Evolutionary conservation across 257 asterid species (phyloP).

Genomic region (Orobanche coerulescens): DNA sequence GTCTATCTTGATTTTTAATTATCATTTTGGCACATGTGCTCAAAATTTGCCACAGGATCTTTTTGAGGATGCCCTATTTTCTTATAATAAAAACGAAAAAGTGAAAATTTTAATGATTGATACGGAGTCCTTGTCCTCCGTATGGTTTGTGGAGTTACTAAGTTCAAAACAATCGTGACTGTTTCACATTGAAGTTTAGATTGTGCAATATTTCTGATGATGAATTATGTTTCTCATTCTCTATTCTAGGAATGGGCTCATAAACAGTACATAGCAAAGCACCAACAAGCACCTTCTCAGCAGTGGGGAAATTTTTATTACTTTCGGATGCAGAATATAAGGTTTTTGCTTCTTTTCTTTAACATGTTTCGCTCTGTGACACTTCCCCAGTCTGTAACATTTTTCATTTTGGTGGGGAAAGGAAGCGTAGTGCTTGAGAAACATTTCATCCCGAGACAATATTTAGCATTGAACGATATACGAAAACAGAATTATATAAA

Average conservation of each 20-base stretch:
- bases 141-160: background rate
- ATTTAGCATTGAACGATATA: background rate
- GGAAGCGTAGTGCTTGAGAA: background rate
- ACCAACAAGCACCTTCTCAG: slow-evolving; percentile 97
- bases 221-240: slow-evolving; percentile 9
- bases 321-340: slow-evolving; percentile 92
- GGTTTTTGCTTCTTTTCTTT: slow-evolving; percentile 41
- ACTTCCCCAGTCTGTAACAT: background rate
- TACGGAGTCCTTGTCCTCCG: background rate
- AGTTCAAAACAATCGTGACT: too few relatives aligned
- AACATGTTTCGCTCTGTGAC: background rate
- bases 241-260: slow-evolving; percentile 85
- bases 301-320: slow-evolving; percentile 97
- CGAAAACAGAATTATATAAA: background rate
- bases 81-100: too few relatives aligned
- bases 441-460: background rate
- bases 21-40: too few relatives aligned
- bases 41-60: too few relatives aligned
- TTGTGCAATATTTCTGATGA: background rate
- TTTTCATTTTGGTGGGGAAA: background rate
- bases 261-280: slow-evolving; percentile 79
- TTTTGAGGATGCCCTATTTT: too few relatives aligned
- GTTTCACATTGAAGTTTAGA: too few relatives aligned
- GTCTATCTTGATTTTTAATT: too few relatives aligned
- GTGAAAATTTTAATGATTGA: background rate